Conservation (phyloP, 129 eudicot genomes). For the Centrapalus pauciflorus region DNA sequence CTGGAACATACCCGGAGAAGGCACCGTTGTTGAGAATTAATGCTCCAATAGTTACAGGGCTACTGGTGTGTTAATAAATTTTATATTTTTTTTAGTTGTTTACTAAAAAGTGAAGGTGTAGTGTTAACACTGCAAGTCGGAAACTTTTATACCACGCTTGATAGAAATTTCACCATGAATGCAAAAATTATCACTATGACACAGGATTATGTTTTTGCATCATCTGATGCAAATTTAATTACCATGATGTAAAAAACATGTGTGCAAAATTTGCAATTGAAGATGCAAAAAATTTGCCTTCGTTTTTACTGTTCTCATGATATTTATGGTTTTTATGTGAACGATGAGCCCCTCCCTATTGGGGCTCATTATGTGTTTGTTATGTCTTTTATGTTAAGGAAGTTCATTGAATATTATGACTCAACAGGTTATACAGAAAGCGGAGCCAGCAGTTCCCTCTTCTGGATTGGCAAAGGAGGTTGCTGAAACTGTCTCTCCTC, state of each 20-base stretch:
- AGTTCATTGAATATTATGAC: slow-evolving; percentile 1
- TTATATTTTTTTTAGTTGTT: neutral
- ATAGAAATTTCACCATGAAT: neutral
- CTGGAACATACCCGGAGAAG: neutral
- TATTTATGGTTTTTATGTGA: too few relatives aligned
- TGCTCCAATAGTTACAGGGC: neutral
- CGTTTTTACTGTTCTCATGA: too few relatives aligned
- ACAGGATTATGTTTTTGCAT: too few relatives aligned
- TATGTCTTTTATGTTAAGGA: neutral
- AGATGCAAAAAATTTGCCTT: too few relatives aligned
- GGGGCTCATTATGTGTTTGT: slow-evolving; percentile 13
- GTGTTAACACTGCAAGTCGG: neutral
- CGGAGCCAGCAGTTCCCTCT: slow-evolving; percentile 41
- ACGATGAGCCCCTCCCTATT: too few relatives aligned
- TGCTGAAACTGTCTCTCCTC: slow-evolving; percentile 48
- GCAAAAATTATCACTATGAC: too few relatives aligned
- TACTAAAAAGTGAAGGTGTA: neutral
- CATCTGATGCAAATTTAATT: too few relatives aligned
- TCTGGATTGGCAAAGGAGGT: slow-evolving; percentile 50
- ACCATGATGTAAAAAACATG: too few relatives aligned
- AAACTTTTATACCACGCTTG: neutral
- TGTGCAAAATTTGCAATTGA: too few relatives aligned
- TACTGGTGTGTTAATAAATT: neutral
- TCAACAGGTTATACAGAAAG: slow-evolving; percentile 48
- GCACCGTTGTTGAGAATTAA: neutral